Evolutionary conservation across 208 protist species (phyloP).

Genomic region (Acanthamoeba castellanii): DNA sequence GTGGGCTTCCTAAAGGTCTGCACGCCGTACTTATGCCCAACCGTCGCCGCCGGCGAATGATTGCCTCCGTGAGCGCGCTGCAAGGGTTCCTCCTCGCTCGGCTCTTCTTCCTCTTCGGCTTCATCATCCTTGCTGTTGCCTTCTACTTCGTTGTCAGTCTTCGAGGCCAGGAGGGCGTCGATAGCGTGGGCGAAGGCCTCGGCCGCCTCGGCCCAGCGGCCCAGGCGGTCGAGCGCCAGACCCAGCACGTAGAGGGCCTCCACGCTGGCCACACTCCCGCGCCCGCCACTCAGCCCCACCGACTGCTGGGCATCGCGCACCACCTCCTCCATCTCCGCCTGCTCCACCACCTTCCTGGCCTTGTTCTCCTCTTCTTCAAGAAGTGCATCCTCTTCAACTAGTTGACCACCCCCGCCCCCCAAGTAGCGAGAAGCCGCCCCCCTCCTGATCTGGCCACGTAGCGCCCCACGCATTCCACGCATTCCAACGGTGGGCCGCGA

Average conservation of each 20-base stretch:
- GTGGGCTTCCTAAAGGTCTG: constrained; percentile 13
- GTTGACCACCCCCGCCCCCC: no score
- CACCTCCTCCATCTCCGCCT: not conserved
- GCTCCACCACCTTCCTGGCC: not conserved
- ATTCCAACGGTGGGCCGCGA: not conserved
- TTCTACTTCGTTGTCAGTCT: not conserved
- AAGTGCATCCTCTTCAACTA: not conserved
- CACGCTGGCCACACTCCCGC: not conserved
- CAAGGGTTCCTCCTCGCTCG: not conserved
- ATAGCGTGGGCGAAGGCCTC: not conserved
- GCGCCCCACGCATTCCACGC: not conserved
- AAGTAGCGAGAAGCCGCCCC: no score
- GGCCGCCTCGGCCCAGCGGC: not conserved
- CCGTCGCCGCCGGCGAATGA: not conserved
- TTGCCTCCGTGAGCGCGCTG: not conserved
- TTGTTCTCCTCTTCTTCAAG: no score
- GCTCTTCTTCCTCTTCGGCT: not conserved
- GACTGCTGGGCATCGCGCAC: not conserved
- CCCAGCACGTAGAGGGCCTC: not conserved
- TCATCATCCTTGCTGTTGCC: not conserved
- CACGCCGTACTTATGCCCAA: not conserved
- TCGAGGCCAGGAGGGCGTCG: not conserved
- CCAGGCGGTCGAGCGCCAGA: not conserved
- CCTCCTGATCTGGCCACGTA: not conserved
- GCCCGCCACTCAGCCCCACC: not conserved